phyloP scores from a whole-genome alignment of 2,329 filamentous ascomycete species.

The Xylaria digitata region DNA sequence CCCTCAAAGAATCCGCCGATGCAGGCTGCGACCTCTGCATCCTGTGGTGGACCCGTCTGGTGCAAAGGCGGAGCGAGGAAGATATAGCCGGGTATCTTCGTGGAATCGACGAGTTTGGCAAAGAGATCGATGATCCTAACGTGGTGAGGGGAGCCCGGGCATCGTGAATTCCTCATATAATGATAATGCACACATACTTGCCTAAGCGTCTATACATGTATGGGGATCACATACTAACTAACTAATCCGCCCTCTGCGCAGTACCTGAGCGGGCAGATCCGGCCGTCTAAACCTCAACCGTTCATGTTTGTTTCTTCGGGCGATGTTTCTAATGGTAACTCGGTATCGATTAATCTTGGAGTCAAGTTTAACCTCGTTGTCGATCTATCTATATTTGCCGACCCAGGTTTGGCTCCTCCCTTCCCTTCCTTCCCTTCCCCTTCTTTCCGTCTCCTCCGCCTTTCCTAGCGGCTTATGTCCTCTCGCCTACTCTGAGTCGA shows the following conservation, averaged over 20 bases:
- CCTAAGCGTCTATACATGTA: not conserved
- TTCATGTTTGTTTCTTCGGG: too few relatives aligned
- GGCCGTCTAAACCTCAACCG: too few relatives aligned
- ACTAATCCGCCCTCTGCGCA: not conserved
- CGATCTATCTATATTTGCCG: constrained; percentile 17
- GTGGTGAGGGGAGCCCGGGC: constrained; percentile 6
- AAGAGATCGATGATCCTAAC: not conserved
- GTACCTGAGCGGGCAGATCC: not conserved
- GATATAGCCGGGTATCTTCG: not conserved
- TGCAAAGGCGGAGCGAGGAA: not conserved
- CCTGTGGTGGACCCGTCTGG: constrained; percentile 20
- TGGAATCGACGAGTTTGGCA: not conserved
- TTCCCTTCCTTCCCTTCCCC: not conserved
- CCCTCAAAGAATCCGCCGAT: constrained; percentile 27
- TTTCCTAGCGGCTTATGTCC: not conserved
- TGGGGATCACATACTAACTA: not conserved
- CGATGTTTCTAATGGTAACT: not conserved
- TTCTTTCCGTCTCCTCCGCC: too few relatives aligned
- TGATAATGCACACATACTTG: too few relatives aligned
- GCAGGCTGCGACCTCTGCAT: constrained; percentile 34
- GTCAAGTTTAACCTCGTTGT: not conserved
- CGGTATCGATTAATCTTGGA: not conserved
- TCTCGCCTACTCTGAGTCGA: not conserved
- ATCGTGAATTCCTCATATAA: not conserved
- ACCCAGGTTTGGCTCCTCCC: constrained; percentile 18